phyloP scores from a whole-genome alignment of 106 monocot genomes.

The Posidonia australis region DNA sequence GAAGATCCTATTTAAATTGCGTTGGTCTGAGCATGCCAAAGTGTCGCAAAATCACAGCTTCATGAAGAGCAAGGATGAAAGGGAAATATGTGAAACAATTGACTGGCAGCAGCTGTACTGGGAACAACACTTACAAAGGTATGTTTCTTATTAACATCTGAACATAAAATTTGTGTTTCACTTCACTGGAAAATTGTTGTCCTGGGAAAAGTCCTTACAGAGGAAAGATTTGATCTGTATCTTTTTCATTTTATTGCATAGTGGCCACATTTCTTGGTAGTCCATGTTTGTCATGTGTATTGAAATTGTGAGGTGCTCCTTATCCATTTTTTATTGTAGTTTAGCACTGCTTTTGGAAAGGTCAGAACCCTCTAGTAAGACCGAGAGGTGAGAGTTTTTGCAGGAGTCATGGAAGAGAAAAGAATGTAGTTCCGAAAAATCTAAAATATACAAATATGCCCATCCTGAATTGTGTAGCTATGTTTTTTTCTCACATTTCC shows the following conservation, averaged over 20 bases:
- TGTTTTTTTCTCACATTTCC: neutral
- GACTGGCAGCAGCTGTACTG: constrained; percentile 24
- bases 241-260: too few relatives aligned
- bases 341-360: too few relatives aligned
- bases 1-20: constrained; percentile 10
- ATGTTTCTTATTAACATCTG: neutral
- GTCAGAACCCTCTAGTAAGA: neutral
- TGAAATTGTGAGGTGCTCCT: too few relatives aligned
- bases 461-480: neutral
- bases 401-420: neutral
- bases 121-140: constrained; percentile 24
- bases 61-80: constrained; percentile 1
- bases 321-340: too few relatives aligned
- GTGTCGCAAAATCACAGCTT: neutral
- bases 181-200: neutral
- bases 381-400: neutral
- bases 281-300: too few relatives aligned
- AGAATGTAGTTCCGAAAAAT: neutral
- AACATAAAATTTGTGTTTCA: neutral
- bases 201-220: neutral
- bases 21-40: constrained; percentile 14
- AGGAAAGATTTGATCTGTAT: too few relatives aligned
- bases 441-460: neutral
- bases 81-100: neutral
- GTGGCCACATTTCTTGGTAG: too few relatives aligned